phyloP scores from a whole-genome alignment of 2,329 filamentous ascomycete genomes.

The Gnomoniopsis sp. region DNA sequence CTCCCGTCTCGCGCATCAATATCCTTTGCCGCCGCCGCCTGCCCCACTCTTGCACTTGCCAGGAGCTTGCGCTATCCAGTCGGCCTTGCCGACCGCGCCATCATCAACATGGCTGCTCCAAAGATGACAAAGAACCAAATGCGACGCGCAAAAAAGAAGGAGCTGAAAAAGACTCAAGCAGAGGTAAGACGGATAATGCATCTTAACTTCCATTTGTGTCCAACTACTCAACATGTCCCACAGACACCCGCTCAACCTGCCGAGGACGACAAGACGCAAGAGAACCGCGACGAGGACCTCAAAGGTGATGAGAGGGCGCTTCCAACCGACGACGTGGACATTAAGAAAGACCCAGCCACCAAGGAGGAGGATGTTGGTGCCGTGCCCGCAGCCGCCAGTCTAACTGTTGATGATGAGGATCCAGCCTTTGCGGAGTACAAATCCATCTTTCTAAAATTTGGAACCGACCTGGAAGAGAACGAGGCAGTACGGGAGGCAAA shows the following conservation, averaged over 20 bases:
- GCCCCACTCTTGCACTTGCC: background rate
- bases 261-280: conserved; percentile 16
- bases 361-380: conserved; percentile 33
- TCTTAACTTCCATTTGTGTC: background rate
- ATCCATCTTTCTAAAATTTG: conserved; percentile 77
- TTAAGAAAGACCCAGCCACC: conserved; percentile 37
- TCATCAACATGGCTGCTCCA: conserved; percentile 53
- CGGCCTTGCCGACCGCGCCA: conserved; percentile 1
- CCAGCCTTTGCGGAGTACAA: conserved; percentile 82
- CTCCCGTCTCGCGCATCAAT: background rate
- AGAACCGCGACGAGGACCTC: background rate
- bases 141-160: conserved; percentile 91
- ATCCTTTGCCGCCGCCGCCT: background rate
- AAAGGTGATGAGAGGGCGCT: conserved; percentile 19
- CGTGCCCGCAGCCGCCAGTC: conserved; percentile 43
- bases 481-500: conserved; percentile 62
- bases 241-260: conserved; percentile 8
- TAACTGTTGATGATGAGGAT: conserved; percentile 62
- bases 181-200: conserved; percentile 40
- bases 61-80: background rate
- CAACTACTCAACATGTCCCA: conserved; percentile 21
- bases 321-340: conserved; percentile 34
- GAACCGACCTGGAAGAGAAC: conserved; percentile 60
- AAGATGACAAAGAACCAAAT: conserved; percentile 95
- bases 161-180: conserved; percentile 68